Base-by-base conservation (phyloP, 2,329 filamentous ascomycete genomes). In the Colletotrichum filicis region DNA sequence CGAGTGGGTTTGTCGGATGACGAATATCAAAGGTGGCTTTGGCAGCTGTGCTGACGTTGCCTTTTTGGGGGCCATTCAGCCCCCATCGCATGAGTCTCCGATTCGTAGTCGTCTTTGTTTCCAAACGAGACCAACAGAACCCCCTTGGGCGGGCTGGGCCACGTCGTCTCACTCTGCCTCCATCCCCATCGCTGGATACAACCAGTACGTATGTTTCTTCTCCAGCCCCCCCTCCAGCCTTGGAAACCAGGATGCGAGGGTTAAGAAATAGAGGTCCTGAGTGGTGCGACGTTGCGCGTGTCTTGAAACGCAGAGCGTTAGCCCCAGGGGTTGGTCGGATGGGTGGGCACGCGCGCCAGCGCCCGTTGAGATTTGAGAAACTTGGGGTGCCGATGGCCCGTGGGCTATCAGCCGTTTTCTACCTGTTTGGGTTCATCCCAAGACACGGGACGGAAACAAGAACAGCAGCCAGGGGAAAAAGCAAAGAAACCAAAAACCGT, bases 271-370 rank as follows among this genome's bases (percentile, higher is more conserved):
- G 14, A 42, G 37, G 37, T 42, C 2, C 5, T 42, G 37, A 24
- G 32, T 53, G 46, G 30, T 62, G 66, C 57, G 52, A 69, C 59
- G 35, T 57, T 56, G 64, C 32, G 49, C 37, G 28, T 24, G 62
- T 16, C 12, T 66, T 66, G 62, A 57, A 66, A 66, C 62, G 62
- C 28, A 55, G n/a, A 16, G 8, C 22, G 5, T 42, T 42, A 42
- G 37, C 37, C 14, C 37, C 37, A 42, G 37, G 37, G 37, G 37
- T 16, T 3, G 37, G 30, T 11, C 4, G 30, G 30, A 26, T 30
- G 28, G 9, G 32, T 12, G 32, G 32, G 32, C 32, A 14, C 37
- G 37, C 12, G 42, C 19, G 42, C 42, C 42, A 49, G 42, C 42
- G 42, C 42, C 42, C 42, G 42, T 49, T n/a, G 42, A 46, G 42